Conservation (phyloP, 305 asterid species). For the Petunia hybrid region DNA sequence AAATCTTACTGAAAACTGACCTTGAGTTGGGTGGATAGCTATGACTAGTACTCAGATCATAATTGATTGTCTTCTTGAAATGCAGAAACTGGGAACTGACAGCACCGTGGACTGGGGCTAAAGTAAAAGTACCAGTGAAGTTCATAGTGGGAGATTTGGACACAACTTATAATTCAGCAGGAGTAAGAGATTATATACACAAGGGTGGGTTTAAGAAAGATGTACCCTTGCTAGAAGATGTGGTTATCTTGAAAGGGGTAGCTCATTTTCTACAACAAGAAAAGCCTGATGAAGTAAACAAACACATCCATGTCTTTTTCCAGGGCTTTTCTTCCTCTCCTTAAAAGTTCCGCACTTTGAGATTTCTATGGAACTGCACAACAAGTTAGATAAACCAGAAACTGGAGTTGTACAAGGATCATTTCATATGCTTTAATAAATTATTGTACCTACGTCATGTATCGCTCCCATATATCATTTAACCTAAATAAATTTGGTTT, state of each 20-base stretch:
- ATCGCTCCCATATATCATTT: background rate
- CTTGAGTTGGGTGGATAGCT: too few species aligned
- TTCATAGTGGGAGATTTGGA: slow-evolving; percentile 74
- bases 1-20: too few species aligned
- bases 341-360: background rate
- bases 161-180: slow-evolving; percentile 61
- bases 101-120: slow-evolving; percentile 65
- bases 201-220: slow-evolving; percentile 73
- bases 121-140: slow-evolving; percentile 62
- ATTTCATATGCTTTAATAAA: background rate
- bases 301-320: slow-evolving; percentile 59
- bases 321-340: slow-evolving; percentile 22
- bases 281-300: slow-evolving; percentile 62
- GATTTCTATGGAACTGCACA: background rate
- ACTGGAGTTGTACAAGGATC: slow-evolving; percentile 10
- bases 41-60: background rate
- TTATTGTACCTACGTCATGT: background rate
- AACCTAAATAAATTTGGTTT: background rate
- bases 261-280: slow-evolving; percentile 76
- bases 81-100: slow-evolving; percentile 76
- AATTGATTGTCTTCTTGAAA: slow-evolving; percentile 5
- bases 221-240: slow-evolving; percentile 68
- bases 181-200: slow-evolving; percentile 60
- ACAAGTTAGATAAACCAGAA: background rate
- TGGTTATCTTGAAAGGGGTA: slow-evolving; percentile 65